phyloP scores from a whole-genome alignment of 2,329 filamentous ascomycete genomes.

The Chaetothyriales sp. region DNA sequence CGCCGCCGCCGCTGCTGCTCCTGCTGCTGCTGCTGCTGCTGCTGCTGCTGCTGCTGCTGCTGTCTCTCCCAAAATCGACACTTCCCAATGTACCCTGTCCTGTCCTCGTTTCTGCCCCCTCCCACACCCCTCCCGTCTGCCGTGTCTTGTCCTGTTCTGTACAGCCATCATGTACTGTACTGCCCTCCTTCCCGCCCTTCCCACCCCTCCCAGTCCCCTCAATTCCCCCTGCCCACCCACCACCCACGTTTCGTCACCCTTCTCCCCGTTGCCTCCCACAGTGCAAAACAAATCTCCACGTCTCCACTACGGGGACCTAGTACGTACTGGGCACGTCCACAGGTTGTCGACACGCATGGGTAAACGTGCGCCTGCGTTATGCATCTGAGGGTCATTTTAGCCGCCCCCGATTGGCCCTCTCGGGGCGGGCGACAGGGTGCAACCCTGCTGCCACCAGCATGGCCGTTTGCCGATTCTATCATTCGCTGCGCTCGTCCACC shows the following conservation, averaged over 20 bases:
- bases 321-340: not conserved
- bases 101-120: not conserved
- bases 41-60: not conserved
- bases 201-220: no score
- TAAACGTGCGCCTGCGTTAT: not conserved
- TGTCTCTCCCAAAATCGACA: no score
- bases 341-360: not conserved
- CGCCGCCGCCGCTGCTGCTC: no score
- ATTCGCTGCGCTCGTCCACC: not conserved
- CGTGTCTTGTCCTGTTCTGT: no score
- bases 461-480: not conserved
- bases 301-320: not conserved
- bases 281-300: not conserved
- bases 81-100: not conserved
- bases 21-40: no score
- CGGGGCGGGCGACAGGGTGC: not conserved
- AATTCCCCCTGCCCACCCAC: not conserved
- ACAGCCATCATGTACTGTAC: no score
- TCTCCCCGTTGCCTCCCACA: not conserved
- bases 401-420: not conserved
- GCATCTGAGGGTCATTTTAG: not conserved
- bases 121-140: no score
- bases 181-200: not conserved
- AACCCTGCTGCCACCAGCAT: not conserved
- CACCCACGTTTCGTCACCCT: not conserved